Base-by-base conservation (phyloP, 164 flowering plant species). In the Dillenia turbinata region DNA sequence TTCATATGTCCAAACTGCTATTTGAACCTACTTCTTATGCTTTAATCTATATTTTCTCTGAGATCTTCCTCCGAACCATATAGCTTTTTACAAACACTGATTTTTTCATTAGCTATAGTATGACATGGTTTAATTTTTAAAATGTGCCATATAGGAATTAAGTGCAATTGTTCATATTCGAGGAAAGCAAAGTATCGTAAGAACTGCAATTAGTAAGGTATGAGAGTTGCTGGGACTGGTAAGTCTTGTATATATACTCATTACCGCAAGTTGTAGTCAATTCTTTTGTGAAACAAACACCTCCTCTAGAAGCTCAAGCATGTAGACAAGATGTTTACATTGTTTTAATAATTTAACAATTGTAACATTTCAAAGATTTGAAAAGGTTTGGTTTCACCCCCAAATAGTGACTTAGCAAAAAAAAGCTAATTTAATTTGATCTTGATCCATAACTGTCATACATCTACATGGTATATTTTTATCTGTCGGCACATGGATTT, bases 141-240 rank as follows among this genome's bases (percentile, higher is more conserved):
- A 48, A 59, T 67, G 17, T 75, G 57, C 44, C 47, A 67, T 78
- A 51, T 75, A 94, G 99, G 97, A 94, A 79, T 96, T 91, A 56
- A 92, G 97, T 77, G 93, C 89, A 48, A 92, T 94, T 73, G 97
- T 92, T 65, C 96, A 94, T 54, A 90, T 79, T 24, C 81, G 93
- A 61, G 99, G 91, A 76, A 94, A 91, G 73, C 90, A 85, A 71
- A 84, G 80, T 45, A 91, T 94, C 72, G 96, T 94, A 26, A 89
- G 76, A 81, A 84, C 87, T 67, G 99, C 97, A 56, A 89, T 91
- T 44, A 85, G 92, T 67, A 91, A 94, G 96, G 98, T 91, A 84
- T 49, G 51, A 14, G 64, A 62, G 60, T 65, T 61, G 66, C 60
- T 71, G 64, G 49, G 66, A 64, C 53, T 54, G 46, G 44, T 52